Base-by-base conservation (phyloP, 805 yeast genomes). In the Suhomyces sp. region DNA sequence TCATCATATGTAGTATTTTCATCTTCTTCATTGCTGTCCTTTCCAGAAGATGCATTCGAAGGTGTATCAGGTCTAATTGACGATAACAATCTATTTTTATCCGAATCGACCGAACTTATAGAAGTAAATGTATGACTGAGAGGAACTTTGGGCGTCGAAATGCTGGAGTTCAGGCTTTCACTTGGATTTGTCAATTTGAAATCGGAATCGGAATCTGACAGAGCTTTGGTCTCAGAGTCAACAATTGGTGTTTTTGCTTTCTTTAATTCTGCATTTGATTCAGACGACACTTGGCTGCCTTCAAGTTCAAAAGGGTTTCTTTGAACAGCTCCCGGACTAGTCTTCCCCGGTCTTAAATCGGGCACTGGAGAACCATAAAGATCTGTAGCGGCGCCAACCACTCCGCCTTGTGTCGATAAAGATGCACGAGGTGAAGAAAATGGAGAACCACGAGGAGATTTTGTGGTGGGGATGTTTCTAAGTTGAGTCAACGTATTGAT, bases 401-500 rank as follows among this genome's bases (percentile, higher is more conserved):
- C 48, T 15, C 54, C 53, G 6, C 66, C 68, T 51, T 63, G 72
- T 24, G 68, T 73, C 2, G 80, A 75, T 4, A 79, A 50, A 0
- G 84, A 80, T 1, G 81, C 76, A 53, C 84, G 71, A 22, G 84
- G 83, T 0, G 84, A 79, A 2, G 71, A 54, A 46, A 70, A 70
- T 2, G 79, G 74, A 1, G 78, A 73, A 0, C 63, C 71, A 40
- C 63, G 62, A 1, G 79, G 77, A 2, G 78, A 73, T 52, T 60
- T 66, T 1, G 70, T 49, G 2, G 59, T 41, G 1, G 77, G 76
- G 12, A 73, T 72, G 47, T 67, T 74, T 47, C 79, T 62, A 46
- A 75, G 66, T 3, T 68, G 69, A 6, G 74, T 72, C 53, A 75
- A 66, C 0, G 79, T 73, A 47, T 74, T 76, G 12, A 74, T 62